Evolutionary conservation across 768 basidiomycete species (phyloP).

Genomic region (Tricholoma saponaceum): DNA sequence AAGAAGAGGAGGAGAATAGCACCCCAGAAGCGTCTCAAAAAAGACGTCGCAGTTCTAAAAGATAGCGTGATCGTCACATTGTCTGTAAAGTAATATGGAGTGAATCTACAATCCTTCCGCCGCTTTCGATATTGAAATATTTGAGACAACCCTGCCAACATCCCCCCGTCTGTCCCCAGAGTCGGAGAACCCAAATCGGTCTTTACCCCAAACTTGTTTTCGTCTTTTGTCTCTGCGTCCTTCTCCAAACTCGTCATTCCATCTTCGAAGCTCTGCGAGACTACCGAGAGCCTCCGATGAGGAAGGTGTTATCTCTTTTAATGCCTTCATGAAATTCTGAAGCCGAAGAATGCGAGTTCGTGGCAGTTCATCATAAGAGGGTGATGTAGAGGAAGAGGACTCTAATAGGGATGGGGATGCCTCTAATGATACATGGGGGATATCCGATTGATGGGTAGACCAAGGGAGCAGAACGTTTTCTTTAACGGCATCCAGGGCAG

Average conservation of each 20-base stretch:
- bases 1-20: conserved; percentile 30
- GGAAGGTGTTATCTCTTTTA: conserved; percentile 88
- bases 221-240: conserved; percentile 63
- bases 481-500: conserved; percentile 89
- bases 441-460: conserved; percentile 26
- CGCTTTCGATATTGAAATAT: neutral
- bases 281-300: conserved; percentile 79
- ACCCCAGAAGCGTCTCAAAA: conserved; percentile 11
- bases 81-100: neutral
- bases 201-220: conserved; percentile 82
- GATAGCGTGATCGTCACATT: conserved; percentile 10
- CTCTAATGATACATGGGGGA: neutral
- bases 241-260: conserved; percentile 95
- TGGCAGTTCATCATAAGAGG: neutral
- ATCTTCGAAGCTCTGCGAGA: conserved; percentile 72
- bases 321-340: conserved; percentile 77
- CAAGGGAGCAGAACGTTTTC: conserved; percentile 81
- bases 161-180: conserved; percentile 30
- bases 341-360: conserved; percentile 32
- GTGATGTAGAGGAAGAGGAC: conserved; percentile 7
- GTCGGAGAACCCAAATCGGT: conserved; percentile 80
- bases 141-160: conserved; percentile 38
- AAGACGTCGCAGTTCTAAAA: conserved; percentile 14
- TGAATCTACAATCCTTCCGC: conserved; percentile 1
- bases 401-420: neutral